Conservation (phyloP, 2,329 filamentous ascomycete species). For the Aspergillus viridinutans region DNA sequence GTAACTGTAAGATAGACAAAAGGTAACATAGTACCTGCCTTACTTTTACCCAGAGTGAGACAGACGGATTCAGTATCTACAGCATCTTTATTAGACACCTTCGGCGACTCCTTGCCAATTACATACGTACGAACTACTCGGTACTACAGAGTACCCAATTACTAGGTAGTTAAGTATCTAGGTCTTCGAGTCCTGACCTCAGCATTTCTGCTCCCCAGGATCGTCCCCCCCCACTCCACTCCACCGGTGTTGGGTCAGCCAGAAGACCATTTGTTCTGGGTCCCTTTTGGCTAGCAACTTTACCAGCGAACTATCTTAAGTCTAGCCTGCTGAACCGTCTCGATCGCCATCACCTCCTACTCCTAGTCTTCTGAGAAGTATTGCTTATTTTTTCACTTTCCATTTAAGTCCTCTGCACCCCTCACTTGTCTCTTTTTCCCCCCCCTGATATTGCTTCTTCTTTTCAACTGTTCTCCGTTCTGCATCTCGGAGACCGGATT, state of each 20-base stretch:
- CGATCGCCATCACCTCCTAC: neutral
- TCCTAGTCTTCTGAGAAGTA: neutral
- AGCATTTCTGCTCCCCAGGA: neutral
- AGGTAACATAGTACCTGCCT: neutral
- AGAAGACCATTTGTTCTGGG: neutral
- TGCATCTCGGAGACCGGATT: neutral
- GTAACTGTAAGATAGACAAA: neutral
- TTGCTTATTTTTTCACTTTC: neutral
- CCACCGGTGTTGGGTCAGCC: neutral
- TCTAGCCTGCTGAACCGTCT: neutral
- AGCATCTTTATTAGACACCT: neutral
- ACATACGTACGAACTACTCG: neutral
- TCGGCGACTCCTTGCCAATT: neutral
- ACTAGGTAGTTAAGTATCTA: neutral
- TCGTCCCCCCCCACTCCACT: neutral
- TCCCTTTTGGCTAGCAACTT: neutral
- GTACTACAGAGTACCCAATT: neutral
- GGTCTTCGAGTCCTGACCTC: neutral
- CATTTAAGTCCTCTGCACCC: neutral
- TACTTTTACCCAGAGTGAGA: too few species aligned
- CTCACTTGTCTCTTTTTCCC: neutral
- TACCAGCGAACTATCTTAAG: neutral
- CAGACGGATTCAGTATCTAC: neutral
- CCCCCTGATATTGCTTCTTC: neutral
- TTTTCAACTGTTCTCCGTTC: neutral